Evolutionary conservation across 2,329 filamentous ascomycete genomes (phyloP).

Genomic region (Paracorniculantispora psalliotae): DNA sequence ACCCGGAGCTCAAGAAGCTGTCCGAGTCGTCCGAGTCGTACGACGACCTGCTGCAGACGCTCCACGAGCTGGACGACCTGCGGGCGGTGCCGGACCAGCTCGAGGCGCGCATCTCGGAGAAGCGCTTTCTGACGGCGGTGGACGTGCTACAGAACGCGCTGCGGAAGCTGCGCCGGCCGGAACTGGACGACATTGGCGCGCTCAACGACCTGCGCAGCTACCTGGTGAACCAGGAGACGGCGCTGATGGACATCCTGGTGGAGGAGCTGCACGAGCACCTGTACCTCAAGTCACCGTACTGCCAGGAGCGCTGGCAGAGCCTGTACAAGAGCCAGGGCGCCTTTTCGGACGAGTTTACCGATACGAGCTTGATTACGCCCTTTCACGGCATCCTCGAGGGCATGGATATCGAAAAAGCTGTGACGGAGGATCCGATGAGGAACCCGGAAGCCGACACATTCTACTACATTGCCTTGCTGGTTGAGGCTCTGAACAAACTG

Average conservation of each 20-base stretch:
- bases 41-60: conserved; percentile 78
- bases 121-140: conserved; percentile 87
- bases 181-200: conserved; percentile 87
- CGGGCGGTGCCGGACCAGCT: conserved; percentile 86
- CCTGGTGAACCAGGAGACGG: conserved; percentile 85
- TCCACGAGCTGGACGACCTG: conserved; percentile 82
- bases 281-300: conserved; percentile 96
- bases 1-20: conserved; percentile 86
- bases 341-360: conserved; percentile 44
- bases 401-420: conserved; percentile 54
- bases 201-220: conserved; percentile 82
- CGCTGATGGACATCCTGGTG: conserved; percentile 89
- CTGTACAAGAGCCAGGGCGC: conserved; percentile 63
- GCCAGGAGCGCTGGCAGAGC: conserved; percentile 89
- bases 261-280: conserved; percentile 96
- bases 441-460: conserved; percentile 97
- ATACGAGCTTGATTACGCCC: conserved; percentile 42
- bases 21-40: conserved; percentile 85
- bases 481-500: conserved; percentile 87
- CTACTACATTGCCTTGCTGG: conserved; percentile 79
- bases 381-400: conserved; percentile 57
- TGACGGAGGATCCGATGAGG: conserved; percentile 82
- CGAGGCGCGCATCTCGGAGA: conserved; percentile 92
- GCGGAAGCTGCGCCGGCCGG: conserved; percentile 75
- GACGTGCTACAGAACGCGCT: conserved; percentile 86